phyloP scores from a whole-genome alignment of 371 early-diverging fungal genomes.

The Mortierella sp. region DNA sequence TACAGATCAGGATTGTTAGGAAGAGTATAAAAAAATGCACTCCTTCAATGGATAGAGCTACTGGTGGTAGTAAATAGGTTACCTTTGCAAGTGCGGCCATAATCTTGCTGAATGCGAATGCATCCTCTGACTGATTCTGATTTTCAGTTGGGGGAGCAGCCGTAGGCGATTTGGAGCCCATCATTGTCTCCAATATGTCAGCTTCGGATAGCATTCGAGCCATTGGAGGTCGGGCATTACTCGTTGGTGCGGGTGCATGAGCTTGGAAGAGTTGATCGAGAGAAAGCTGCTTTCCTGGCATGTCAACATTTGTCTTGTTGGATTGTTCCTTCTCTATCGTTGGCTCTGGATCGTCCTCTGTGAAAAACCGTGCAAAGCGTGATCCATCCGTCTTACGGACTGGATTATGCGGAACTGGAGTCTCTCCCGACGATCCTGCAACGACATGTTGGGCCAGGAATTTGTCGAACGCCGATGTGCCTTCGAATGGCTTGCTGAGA shows the following conservation, averaged over 20 bases:
- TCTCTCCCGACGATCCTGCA: constrained; percentile 39
- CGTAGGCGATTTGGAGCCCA: constrained; percentile 51
- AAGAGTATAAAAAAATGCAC: no score
- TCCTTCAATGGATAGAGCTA: no score
- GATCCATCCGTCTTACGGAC: constrained; percentile 61
- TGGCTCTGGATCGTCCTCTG: constrained; percentile 52
- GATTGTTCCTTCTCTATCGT: constrained; percentile 11
- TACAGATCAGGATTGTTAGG: no score
- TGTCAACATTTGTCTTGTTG: constrained; percentile 5
- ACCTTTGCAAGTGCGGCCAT: constrained; percentile 70
- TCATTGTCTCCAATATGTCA: constrained; percentile 64
- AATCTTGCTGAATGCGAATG: constrained; percentile 68
- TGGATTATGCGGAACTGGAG: constrained; percentile 11
- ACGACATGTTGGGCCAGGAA: constrained; percentile 54
- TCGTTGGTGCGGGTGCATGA: constrained; percentile 33
- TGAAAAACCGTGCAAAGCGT: constrained; percentile 74
- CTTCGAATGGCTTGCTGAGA: constrained; percentile 42
- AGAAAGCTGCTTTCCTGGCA: constrained; percentile 41
- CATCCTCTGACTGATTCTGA: constrained; percentile 57
- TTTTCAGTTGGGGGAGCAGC: constrained; percentile 17
- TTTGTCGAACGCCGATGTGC: constrained; percentile 56
- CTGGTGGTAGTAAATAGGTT: not conserved
- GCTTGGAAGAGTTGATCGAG: constrained; percentile 66
- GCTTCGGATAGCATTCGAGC: constrained; percentile 68
- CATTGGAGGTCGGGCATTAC: constrained; percentile 18